These are phyloP conservation scores for Phytophthora foliorum DNA, from an alignment of 352 stramenopile genomes.

Conservation along the genomic window DNA sequence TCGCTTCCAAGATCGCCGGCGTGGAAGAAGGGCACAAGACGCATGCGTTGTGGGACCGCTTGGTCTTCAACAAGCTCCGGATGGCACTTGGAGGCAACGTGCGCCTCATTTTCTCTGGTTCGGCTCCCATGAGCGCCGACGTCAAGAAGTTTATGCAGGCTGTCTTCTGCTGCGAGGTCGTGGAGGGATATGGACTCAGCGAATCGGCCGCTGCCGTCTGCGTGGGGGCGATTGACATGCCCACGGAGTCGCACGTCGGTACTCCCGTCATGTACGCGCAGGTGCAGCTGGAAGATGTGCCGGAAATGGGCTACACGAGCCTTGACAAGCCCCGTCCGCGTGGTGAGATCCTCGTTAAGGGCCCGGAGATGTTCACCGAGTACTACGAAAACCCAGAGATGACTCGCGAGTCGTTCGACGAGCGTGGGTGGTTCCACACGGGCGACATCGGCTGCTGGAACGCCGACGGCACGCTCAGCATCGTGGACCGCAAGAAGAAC, in stretches of 20 bases:
- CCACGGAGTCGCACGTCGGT: constrained; percentile 91
- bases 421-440: constrained; percentile 95
- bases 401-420: constrained; percentile 91
- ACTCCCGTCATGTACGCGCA: constrained; percentile 82
- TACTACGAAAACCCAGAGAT: constrained; percentile 95
- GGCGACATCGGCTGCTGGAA: constrained; percentile 96
- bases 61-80: constrained; percentile 96
- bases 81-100: constrained; percentile 87
- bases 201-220: constrained; percentile 91
- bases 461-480: constrained; percentile 86
- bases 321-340: constrained; percentile 61
- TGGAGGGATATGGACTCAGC: constrained; percentile 96
- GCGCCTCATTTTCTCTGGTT: constrained; percentile 92
- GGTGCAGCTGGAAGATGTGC: constrained; percentile 93
- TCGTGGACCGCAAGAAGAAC: constrained; percentile 92
- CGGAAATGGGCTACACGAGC: constrained; percentile 96
- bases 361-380: constrained; percentile 83
- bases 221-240: constrained; percentile 57
- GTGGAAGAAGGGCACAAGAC: constrained; percentile 46
- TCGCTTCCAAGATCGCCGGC: constrained; percentile 47
- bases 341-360: constrained; percentile 64
- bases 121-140: constrained; percentile 89
- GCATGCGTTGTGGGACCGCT: constrained; percentile 88
- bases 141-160: constrained; percentile 95
- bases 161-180: constrained; percentile 88